Evolutionary conservation across 345 rosid genomes (phyloP), one percentile per base, ranked within the genome.

Genomic region (Populus nigra): DNA sequence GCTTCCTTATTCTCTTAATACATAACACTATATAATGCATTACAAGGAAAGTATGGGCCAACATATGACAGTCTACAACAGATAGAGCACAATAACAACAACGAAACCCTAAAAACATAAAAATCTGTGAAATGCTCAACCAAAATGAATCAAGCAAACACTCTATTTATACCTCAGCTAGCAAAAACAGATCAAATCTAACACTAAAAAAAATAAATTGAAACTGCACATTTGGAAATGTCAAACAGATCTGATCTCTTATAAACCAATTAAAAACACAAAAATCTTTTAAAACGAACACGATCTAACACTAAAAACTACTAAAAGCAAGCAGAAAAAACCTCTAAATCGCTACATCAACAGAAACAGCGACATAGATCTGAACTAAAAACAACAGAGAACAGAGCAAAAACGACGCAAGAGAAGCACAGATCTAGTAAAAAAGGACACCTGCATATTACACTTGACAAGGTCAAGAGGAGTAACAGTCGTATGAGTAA

Each of bases 381-480:
- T 63, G 35, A 61, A 22, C 25, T 8, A 16, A 11, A 36, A 71
- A 31, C n/a, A 2, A 20, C 38, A 63, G 36, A 22, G 33, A 29
- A 31, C 25, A 71, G 18, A 15, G 17, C 53, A 77, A 18, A 72
- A 50, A 2, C 47, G 79, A 73, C 65, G 35, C 45, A 69, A 82
- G 78, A 69, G 5, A 68, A 15, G 49, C 18, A 12, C 27, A 35
- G 23, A 29, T 29, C 61, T 61, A 53, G 33, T 50, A 45, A 31
- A 47, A 16, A 7, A 59, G 17, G n/a, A 17, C 62, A 94, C 99
- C 97, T 96, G 99, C 98, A 96, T 96, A 82, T 96, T 96, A 74
- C 99, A 94, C 88, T 96, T 96, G 91, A 96, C 97, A 39, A 94
- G 97, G 81, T 96, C 99, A 76, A 96, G 99, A 76, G 99, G 99